Conservation (phyloP, 2,329 filamentous ascomycete species). For the Elsinoe fawcettii region DNA sequence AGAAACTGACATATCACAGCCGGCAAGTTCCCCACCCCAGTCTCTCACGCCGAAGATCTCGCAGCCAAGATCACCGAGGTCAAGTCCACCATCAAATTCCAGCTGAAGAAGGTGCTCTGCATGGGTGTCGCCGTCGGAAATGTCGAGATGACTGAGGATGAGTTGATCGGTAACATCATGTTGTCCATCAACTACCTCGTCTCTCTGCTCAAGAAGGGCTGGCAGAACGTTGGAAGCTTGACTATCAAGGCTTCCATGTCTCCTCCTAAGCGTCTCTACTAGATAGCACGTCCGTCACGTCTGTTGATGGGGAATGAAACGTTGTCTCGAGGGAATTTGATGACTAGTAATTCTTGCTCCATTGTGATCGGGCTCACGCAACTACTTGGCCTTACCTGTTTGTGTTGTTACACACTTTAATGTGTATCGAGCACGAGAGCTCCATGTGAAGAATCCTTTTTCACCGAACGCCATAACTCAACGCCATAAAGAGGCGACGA, state of each 20-base stretch:
- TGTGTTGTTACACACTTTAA: too few relatives aligned
- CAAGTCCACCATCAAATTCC: conserved; percentile 99
- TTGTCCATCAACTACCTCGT: conserved; percentile 99
- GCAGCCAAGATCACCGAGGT: conserved; percentile 95
- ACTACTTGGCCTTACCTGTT: too few relatives aligned
- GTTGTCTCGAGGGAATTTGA: neutral
- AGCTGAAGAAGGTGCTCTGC: conserved; percentile 99
- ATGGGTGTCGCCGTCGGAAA: conserved; percentile 99
- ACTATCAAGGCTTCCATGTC: conserved; percentile 99
- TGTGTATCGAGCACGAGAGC: too few relatives aligned
- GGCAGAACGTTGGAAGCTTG: conserved; percentile 99
- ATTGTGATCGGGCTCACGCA: too few relatives aligned
- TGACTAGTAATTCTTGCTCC: too few relatives aligned
- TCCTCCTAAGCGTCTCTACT: conserved; percentile 96
- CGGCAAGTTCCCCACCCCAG: conserved; percentile 98
- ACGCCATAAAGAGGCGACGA: too few relatives aligned
- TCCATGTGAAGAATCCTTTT: too few relatives aligned
- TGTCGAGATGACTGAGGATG: conserved; percentile 91
- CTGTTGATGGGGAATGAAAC: neutral
- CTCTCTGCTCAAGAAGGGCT: conserved; percentile 99
- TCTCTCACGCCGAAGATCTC: conserved; percentile 94
- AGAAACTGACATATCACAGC: conserved; percentile 48
- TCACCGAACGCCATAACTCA: too few relatives aligned
- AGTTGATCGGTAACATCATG: conserved; percentile 98
- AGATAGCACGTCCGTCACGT: conserved; percentile 34